Base-by-base conservation (phyloP, 2,329 filamentous ascomycete genomes). In the Aspergillus quadrilineatus region DNA sequence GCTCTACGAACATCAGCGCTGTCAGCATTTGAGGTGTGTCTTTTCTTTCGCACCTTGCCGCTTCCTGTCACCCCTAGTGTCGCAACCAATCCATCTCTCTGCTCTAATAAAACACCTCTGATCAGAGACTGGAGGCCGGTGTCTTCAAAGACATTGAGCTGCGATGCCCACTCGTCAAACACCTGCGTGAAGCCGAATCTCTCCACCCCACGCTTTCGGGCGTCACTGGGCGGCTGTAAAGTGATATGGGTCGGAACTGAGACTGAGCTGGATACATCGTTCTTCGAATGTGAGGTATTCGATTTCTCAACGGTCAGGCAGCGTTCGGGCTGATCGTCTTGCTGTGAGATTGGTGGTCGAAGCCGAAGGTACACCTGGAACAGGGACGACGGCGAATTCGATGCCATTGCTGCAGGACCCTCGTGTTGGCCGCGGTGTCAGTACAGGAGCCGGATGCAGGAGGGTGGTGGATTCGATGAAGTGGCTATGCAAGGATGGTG, bases 1-100 rank as follows among this genome's bases (percentile, higher is more conserved):
- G 61, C 90, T 95, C 93, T 97, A 69, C 43, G 30, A 28, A 1
- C 14, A 56, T 58, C 37, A 67, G 57, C 47, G 50, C 59, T 28
- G 29, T 53, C 44, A 36, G 28, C 17, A 26, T 14, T 44, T n/a
- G 8, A 36, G 15, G 28, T 43, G 8, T 32, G 17, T 52, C 30
- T 39, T 32, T 22, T 52, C 32, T 39, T 9, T n/a, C 59, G n/a
- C 42, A 96, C 93, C 86, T 99, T 99, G 73, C 94, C 94, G 49
- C 92, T 97, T 10, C 94, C 94, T 6, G 93, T 97, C 43, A 97
- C 92, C 14, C 94, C 94, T 56, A 99, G 75, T 6, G 94, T 97
- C 30, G 94, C 94, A 53, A 99, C 79, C 55, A 97, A 77, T 8
- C 90, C 92, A 81, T 97, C 93, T 62, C 91, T 88, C 15, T 92